Base-by-base conservation (phyloP, 495 filamentous ascomycete species). In the Monascus purpureus region DNA sequence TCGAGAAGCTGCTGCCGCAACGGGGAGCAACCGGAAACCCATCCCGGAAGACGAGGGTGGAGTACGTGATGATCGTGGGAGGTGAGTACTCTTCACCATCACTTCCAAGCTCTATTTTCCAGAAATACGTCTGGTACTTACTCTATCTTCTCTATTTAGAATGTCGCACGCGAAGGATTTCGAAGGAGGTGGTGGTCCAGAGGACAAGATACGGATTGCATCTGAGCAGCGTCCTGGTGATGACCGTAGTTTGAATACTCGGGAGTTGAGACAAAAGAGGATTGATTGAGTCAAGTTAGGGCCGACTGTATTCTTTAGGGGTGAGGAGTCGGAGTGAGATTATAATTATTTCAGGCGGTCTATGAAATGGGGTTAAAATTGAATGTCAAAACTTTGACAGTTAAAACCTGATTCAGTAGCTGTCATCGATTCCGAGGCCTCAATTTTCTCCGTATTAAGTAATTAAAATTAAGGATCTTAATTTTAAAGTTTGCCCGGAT, bases 41-140 rank as follows among this genome's bases (percentile, higher is more conserved):
- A 68, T 73, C 13, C 67, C 66, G 3, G 50, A 59, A 25, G 50
- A 55, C 12, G 65, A 75, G 41, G 68, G 70, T 13, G 71, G 68
- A 4, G 55, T 45, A 22, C 45, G 61, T 16, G 57, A 65, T 31
- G 49, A 44, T 29, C 59, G 63, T 13, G 66, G 67, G 35, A 41
- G 57, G 51, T 61, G 39, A 45, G 55, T 30, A 25, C 2, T 25
- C 8, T 30, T 17, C 17, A 13, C 17, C 8, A 29, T 9, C 13
- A 6, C 8, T 29, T 28, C 17, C 24, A 6, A 9, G 12, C 17
- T 11, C 22, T 9, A 4, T 25, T 7, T 25, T n/a, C n/a, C n/a
- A n/a, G n/a, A n/a, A n/a, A n/a, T n/a, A n/a, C n/a, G n/a, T n/a
- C n/a, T n/a, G n/a, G n/a, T n/a, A n/a, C 15, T 25, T 23, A 24